phyloP scores from a whole-genome alignment of 2,329 filamentous ascomycete species.

The Saccharata proteae region DNA sequence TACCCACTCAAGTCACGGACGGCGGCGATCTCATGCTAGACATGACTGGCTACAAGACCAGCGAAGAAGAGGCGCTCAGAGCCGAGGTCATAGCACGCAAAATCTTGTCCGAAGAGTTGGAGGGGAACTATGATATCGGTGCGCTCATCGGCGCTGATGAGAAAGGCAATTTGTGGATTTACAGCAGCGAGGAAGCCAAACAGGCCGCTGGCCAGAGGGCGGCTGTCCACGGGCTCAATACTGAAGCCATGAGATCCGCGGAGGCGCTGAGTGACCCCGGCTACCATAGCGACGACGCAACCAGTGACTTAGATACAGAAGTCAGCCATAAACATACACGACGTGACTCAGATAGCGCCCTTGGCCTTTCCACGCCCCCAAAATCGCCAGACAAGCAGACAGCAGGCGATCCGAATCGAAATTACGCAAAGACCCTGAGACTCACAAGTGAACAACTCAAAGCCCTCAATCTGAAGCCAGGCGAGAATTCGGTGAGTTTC shows the following conservation, averaged over 20 bases:
- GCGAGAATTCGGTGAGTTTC: slow-evolving; percentile 91
- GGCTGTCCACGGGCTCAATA: slow-evolving; percentile 39
- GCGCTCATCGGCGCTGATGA: slow-evolving; percentile 91
- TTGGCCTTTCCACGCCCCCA: slow-evolving; percentile 50
- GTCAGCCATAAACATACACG: slow-evolving; percentile 43
- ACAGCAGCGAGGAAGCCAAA: slow-evolving; percentile 94
- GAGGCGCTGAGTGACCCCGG: slow-evolving; percentile 87
- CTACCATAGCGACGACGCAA: slow-evolving; percentile 78
- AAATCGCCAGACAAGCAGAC: slow-evolving; percentile 37
- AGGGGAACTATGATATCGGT: slow-evolving; percentile 93
- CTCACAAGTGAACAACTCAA: slow-evolving; percentile 94
- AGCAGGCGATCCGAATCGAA: slow-evolving; percentile 60
- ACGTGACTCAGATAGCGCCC: slow-evolving; percentile 58
- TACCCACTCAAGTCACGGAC: slow-evolving; percentile 84
- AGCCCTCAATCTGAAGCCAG: slow-evolving; percentile 64
- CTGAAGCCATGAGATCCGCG: slow-evolving; percentile 44
- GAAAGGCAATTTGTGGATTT: slow-evolving; percentile 97
- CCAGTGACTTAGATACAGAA: slow-evolving; percentile 45
- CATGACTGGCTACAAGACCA: slow-evolving; percentile 94
- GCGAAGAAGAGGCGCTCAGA: slow-evolving; percentile 68
- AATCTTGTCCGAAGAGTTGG: slow-evolving; percentile 82
- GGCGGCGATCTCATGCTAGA: slow-evolving; percentile 93
- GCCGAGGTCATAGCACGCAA: slow-evolving; percentile 90
- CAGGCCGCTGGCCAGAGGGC: slow-evolving; percentile 64
- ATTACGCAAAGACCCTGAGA: slow-evolving; percentile 92